Base-by-base conservation (phyloP, 1,284 basidiomycete species). In the Xerocomus minutiporus region DNA sequence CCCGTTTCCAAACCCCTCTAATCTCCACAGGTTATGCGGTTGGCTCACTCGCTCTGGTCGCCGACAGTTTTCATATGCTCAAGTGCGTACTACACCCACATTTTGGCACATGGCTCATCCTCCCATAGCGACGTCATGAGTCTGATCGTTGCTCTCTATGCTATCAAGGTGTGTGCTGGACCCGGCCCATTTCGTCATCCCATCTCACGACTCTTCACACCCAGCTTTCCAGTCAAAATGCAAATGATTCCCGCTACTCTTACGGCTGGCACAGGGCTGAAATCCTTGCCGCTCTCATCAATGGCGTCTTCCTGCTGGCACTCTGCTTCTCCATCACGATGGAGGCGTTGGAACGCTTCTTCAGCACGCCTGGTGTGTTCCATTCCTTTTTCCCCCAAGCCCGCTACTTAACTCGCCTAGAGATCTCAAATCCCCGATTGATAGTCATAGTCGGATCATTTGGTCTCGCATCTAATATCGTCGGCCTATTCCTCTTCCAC, bases 201-300 rank as follows among this genome's bases (percentile, higher is more conserved):
- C 46, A 48, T 31, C 41, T 47, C 40, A 34, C 36, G 20, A 42
- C 45, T 28, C 26, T 41, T 48, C 41, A 35, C 56, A 26, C 46
- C 36, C 55, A 86, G 86, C 75, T 88, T 48, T 80, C 85, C 26
- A 73, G 73, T 39, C 73, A 76, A 44, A 72, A 68, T 29, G 65
- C 73, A 49, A 76, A 70, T 17, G 77, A 76, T 58, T 71, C 77
- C 36, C 82, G 84, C 39, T 95, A 93, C 70, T 91, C 91, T 2
- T 97, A 96, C 66, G 93, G 93, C 20, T 98, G 95, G 94, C 96
- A 99, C 72, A 82, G 97, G 53, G 97, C 97, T n/a, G 97, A 99
- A 68, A 97, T 99, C 56, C 81, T 99, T 8, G 93, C 93, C 29
- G 93, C 93, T 1, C 79, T 99, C 44, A 76, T 98, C 65, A 99